Evolutionary conservation across 2,329 filamentous ascomycete species (phyloP).

Genomic region (Cordyceps farinosa): DNA sequence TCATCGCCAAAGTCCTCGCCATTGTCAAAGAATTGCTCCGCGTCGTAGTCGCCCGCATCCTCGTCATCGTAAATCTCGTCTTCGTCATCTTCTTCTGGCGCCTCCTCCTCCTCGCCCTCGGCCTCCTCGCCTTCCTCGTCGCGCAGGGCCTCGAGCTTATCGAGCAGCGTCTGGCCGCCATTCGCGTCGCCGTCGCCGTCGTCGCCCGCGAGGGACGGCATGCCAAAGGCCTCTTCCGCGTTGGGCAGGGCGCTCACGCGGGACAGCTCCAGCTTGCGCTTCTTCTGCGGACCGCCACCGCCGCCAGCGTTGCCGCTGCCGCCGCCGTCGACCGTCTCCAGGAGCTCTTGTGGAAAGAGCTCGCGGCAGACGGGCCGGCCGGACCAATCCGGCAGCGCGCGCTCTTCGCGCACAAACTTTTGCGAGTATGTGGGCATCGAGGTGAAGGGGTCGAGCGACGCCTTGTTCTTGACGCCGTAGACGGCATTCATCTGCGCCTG

Average conservation of each 20-base stretch:
- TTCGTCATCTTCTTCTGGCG: conserved; percentile 43
- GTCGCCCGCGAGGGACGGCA: conserved; percentile 28
- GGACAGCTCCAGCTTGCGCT: conserved; percentile 45
- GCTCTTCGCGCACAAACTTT: conserved; percentile 48
- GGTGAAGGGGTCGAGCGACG: conserved; percentile 56
- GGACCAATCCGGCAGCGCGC: conserved; percentile 52
- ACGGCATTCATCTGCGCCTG: conserved; percentile 57
- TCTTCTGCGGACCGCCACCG: conserved; percentile 35
- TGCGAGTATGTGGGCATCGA: conserved; percentile 57
- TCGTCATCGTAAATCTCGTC: conserved; percentile 55
- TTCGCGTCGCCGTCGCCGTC: conserved; percentile 30
- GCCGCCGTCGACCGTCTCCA: conserved; percentile 50
- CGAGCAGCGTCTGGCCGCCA: conserved; percentile 36
- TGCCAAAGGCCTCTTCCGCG: conserved; percentile 49
- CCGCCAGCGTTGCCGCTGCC: conserved; percentile 34
- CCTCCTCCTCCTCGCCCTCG: conserved; percentile 45
- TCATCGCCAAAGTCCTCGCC: conserved; percentile 54
- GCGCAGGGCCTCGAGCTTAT: conserved; percentile 43
- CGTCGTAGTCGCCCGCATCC: conserved; percentile 58
- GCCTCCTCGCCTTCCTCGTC: conserved; percentile 48
- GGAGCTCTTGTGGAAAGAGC: conserved; percentile 55
- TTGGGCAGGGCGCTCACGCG: conserved; percentile 46
- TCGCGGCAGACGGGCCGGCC: conserved; percentile 48
- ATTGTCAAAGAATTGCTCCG: conserved; percentile 58
- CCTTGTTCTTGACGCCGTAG: conserved; percentile 53